Conservation (phyloP, 129 eudicot species). For the Saussurea involucrata region DNA sequence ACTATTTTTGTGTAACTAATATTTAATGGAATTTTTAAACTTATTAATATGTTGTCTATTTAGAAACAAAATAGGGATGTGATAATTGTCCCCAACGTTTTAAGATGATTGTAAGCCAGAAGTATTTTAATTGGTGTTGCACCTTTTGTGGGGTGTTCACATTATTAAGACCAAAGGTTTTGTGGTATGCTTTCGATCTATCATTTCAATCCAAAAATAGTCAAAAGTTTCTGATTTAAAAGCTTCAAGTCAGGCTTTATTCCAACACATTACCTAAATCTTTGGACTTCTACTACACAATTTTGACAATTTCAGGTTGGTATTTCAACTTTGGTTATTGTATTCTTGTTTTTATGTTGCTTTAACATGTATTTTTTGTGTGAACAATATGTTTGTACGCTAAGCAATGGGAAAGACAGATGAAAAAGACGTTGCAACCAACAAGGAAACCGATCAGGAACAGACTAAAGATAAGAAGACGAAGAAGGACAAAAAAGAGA, state of each 20-base stretch:
- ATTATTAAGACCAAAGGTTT: constrained; percentile 27
- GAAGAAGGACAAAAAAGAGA: constrained; percentile 37
- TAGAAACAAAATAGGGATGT: background rate
- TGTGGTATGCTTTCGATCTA: constrained; percentile 1
- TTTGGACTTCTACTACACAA: background rate
- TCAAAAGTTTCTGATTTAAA: constrained; percentile 7
- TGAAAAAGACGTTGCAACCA: constrained; percentile 20
- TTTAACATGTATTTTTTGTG: background rate
- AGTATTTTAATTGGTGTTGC: constrained; percentile 17
- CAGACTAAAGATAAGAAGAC: constrained; percentile 49
- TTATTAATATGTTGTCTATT: background rate
- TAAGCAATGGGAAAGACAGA: constrained; percentile 56
- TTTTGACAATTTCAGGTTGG: background rate
- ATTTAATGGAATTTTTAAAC: background rate
- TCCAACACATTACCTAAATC: background rate
- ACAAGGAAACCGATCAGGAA: background rate
- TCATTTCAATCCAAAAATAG: constrained; percentile 21
- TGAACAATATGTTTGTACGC: background rate
- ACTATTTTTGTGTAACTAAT: background rate
- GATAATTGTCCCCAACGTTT: background rate
- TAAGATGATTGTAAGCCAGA: constrained; percentile 9
- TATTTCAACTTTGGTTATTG: background rate
- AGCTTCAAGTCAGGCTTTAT: background rate
- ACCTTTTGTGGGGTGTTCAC: constrained; percentile 36
- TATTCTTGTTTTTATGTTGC: background rate